Percentiles rank a stretch among this genome's conserved stretches.
Evolutionary conservation across 2,329 filamentous ascomycete genomes (phyloP).

Genomic region (Ophidiomyces ophidiicola): DNA sequence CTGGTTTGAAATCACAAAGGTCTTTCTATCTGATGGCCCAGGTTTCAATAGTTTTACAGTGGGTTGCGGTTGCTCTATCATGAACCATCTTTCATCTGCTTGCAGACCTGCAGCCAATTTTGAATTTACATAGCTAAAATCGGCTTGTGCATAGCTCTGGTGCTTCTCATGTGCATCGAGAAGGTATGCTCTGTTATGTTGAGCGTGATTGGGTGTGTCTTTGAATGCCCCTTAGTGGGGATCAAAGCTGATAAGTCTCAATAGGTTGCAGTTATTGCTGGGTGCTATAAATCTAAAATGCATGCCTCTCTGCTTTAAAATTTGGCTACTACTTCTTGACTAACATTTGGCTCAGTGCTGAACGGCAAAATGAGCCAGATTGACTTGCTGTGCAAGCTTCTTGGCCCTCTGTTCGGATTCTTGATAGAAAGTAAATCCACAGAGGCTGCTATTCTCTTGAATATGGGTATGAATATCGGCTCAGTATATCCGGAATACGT

Average conservation of each 20-base stretch:
- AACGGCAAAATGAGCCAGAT: constrained; percentile 47
- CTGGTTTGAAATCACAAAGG: neutral
- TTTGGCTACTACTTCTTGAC: constrained; percentile 12
- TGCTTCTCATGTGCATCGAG: constrained; percentile 53
- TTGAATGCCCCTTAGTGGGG: neutral
- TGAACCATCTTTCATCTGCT: neutral
- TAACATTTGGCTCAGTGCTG: constrained; percentile 22
- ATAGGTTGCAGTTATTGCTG: constrained; percentile 7
- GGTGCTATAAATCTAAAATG: neutral
- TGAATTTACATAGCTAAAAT: neutral
- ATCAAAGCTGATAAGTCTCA: constrained; percentile 30
- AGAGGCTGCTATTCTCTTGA: constrained; percentile 36
- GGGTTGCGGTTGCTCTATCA: neutral
- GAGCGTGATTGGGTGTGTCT: constrained; percentile 56
- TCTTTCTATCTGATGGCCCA: neutral
- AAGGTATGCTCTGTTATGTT: constrained; percentile 54
- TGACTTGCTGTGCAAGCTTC: constrained; percentile 46
- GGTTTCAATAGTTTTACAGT: neutral
- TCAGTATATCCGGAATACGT: constrained; percentile 32
- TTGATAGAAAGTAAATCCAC: constrained; percentile 36
- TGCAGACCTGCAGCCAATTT: neutral
- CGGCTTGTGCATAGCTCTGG: constrained; percentile 24
- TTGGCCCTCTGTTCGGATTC: constrained; percentile 43
- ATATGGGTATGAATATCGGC: constrained; percentile 35
- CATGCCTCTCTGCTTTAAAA: constrained; percentile 11